Evolutionary conservation across 257 asterid species (phyloP).

Genomic region (Verbascum thapsus): DNA sequence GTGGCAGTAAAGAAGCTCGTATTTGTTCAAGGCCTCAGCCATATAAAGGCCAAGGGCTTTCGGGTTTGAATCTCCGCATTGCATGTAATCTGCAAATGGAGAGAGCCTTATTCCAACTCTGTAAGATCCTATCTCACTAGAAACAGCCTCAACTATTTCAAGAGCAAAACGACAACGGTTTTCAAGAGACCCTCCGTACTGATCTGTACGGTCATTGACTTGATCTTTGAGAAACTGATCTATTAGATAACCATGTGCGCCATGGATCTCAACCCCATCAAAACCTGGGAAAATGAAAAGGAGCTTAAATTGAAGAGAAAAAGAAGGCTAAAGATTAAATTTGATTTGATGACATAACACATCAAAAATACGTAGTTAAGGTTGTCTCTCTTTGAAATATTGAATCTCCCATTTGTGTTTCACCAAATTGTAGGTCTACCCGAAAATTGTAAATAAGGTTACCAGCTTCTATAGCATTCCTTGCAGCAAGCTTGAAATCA

Average conservation of each 20-base stretch:
- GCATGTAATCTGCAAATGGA: constrained; percentile 51
- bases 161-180: constrained; percentile 69
- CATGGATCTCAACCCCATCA: constrained; percentile 81
- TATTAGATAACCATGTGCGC: constrained; percentile 67
- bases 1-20: constrained; percentile 58
- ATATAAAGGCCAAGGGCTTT: constrained; percentile 56
- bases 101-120: constrained; percentile 75
- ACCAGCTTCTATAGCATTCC: constrained; percentile 86
- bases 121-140: constrained; percentile 49
- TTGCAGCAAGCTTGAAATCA: constrained; percentile 73
- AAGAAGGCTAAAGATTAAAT: neutral
- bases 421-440: too few species aligned
- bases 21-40: constrained; percentile 51
- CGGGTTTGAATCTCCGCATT: constrained; percentile 61
- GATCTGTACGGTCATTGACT: constrained; percentile 63
- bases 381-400: too few species aligned
- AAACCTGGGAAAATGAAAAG: constrained; percentile 43
- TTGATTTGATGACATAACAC: neutral
- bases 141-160: constrained; percentile 53
- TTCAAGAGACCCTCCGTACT: constrained; percentile 67
- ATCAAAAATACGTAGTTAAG: too few species aligned
- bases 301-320: too few species aligned
- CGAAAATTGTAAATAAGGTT: constrained; percentile 6
- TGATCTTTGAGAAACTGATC: constrained; percentile 77
- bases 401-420: too few species aligned